Percentiles rank a stretch among this genome's conserved stretches.
Conservation (phyloP, 2,329 filamentous ascomycete species). For the Trichocomaceae sp. region DNA sequence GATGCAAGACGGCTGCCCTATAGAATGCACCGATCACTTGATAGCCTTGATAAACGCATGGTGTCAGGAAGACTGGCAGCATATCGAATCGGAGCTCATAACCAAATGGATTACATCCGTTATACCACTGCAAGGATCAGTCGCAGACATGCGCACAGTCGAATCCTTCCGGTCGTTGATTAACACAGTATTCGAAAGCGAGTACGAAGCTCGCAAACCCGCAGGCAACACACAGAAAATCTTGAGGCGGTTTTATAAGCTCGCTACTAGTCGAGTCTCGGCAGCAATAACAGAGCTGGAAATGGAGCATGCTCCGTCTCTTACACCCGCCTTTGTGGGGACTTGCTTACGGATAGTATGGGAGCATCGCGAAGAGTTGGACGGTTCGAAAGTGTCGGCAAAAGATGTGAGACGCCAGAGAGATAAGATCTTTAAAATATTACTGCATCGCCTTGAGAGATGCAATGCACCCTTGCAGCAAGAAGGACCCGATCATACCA, state of each 20-base stretch:
- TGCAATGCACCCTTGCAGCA: slow-evolving; percentile 31
- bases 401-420: slow-evolving; percentile 28
- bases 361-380: slow-evolving; percentile 26
- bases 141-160: slow-evolving; percentile 29
- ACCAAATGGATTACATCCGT: slow-evolving; percentile 32
- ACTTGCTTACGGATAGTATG: slow-evolving; percentile 32
- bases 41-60: slow-evolving; percentile 29
- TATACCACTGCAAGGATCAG: slow-evolving; percentile 26
- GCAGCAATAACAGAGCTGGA: slow-evolving; percentile 25
- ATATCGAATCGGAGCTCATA: slow-evolving; percentile 26
- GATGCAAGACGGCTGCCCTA: slow-evolving; percentile 20
- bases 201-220: slow-evolving; percentile 4
- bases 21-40: slow-evolving; percentile 26
- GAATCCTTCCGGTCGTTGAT: slow-evolving; percentile 34
- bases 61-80: slow-evolving; percentile 1
- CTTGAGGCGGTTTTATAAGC: slow-evolving; percentile 27
- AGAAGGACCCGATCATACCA: slow-evolving; percentile 23
- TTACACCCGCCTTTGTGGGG: slow-evolving; percentile 31
- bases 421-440: slow-evolving; percentile 27
- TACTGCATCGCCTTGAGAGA: slow-evolving; percentile 30
- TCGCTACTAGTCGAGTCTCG: slow-evolving; percentile 28
- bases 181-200: slow-evolving; percentile 23
- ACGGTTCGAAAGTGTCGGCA: slow-evolving; percentile 21
- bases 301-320: slow-evolving; percentile 25
- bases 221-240: not conserved